Conservation (phyloP, 2,329 filamentous ascomycete genomes). For the Nemania sp. region DNA sequence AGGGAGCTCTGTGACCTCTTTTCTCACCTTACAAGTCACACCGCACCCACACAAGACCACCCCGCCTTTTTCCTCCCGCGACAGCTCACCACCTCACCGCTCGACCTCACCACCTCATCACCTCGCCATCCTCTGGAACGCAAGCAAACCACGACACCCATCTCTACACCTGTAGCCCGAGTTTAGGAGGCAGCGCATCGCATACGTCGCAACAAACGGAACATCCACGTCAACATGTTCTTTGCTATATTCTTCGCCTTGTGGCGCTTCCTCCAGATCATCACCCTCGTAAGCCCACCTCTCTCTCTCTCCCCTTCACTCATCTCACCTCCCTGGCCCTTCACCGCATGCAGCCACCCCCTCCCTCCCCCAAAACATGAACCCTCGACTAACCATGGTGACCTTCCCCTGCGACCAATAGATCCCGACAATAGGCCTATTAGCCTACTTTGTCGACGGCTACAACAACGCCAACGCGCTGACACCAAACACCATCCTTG, state of each 20-base stretch:
- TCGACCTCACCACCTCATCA: too few relatives aligned
- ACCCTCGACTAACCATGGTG: not conserved
- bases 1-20: too few relatives aligned
- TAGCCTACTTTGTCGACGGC: slow-evolving; percentile 67
- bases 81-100: not conserved
- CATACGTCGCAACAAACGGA: not conserved
- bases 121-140: not conserved
- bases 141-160: slow-evolving; percentile 1
- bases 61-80: slow-evolving; percentile 18
- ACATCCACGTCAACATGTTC: slow-evolving; percentile 53
- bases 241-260: slow-evolving; percentile 67
- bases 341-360: not conserved
- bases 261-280: slow-evolving; percentile 65
- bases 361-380: not conserved
- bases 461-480: slow-evolving; percentile 61
- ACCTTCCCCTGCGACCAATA: slow-evolving; percentile 36
- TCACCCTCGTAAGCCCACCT: slow-evolving; percentile 60
- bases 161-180: not conserved
- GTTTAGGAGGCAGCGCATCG: not conserved
- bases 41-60: too few relatives aligned
- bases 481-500: slow-evolving; percentile 65
- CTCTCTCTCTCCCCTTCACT: not conserved
- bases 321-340: not conserved
- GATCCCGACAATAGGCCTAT: slow-evolving; percentile 70
- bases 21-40: too few relatives aligned